phyloP scores from a whole-genome alignment of 352 stramenopile species.

The Lagenidium sp. region DNA sequence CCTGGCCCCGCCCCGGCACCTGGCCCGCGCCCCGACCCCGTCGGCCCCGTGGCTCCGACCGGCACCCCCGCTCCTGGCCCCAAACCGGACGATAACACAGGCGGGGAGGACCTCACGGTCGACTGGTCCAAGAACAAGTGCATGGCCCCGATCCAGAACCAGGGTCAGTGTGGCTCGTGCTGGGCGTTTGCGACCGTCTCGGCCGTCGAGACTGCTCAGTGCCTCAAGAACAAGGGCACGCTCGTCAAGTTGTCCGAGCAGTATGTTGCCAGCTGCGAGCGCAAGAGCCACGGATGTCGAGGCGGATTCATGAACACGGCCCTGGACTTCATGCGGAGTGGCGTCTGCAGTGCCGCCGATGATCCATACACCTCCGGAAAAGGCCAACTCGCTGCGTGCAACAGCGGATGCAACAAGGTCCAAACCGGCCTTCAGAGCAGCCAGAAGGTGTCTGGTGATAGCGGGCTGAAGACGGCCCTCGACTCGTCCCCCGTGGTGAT shows the following conservation, averaged over 20 bases:
- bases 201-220: slow-evolving; percentile 17
- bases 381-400: slow-evolving; percentile 8
- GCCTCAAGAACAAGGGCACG: slow-evolving; percentile 8
- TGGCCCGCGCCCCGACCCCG: background rate
- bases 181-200: slow-evolving; percentile 31
- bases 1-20: background rate
- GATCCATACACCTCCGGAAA: slow-evolving; percentile 36
- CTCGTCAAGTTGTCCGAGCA: slow-evolving; percentile 16
- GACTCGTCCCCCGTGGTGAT: slow-evolving; percentile 89
- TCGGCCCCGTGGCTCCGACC: background rate
- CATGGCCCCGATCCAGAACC: slow-evolving; percentile 13
- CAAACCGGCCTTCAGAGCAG: slow-evolving; percentile 21
- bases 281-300: slow-evolving; percentile 6
- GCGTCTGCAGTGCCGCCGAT: no score
- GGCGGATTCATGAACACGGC: slow-evolving; percentile 6
- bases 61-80: background rate
- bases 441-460: slow-evolving; percentile 43
- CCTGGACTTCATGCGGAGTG: no score
- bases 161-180: slow-evolving; percentile 33
- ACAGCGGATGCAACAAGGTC: slow-evolving; percentile 12
- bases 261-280: slow-evolving; percentile 9
- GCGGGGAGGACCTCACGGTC: background rate
- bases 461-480: slow-evolving; percentile 74
- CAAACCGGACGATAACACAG: background rate
- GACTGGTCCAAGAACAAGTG: background rate